Percentiles rank a stretch among this genome's conserved stretches.
Conservation (phyloP, 2,329 filamentous ascomycete species). For the Fusarium udum region DNA sequence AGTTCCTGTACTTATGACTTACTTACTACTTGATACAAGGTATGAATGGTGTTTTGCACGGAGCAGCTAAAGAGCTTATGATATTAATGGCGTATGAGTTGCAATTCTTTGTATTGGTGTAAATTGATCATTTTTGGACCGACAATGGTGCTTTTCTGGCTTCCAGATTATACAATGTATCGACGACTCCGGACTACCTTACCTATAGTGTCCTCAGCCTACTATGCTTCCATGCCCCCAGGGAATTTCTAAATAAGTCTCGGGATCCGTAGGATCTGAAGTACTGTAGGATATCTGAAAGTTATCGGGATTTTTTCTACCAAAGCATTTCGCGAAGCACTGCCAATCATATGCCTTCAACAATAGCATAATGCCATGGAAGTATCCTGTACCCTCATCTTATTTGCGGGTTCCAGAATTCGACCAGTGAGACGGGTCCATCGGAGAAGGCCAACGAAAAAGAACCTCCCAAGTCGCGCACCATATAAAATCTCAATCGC, state of each 20-base stretch:
- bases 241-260: background rate
- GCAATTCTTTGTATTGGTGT: background rate
- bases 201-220: background rate
- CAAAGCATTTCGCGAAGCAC: background rate
- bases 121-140: background rate
- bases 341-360: background rate
- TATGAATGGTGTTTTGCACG: background rate
- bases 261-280: background rate
- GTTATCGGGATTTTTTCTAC: background rate
- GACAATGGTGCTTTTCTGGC: background rate
- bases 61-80: background rate
- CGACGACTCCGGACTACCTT: background rate
- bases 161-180: background rate
- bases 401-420: conserved; percentile 30
- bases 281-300: background rate
- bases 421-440: conserved; percentile 33
- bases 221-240: background rate
- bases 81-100: background rate
- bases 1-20: background rate
- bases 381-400: conserved; percentile 6
- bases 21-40: background rate
- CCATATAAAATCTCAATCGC: conserved; percentile 41
- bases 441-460: conserved; percentile 31
- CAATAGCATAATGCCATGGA: background rate
- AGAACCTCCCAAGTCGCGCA: conserved; percentile 29